These are phyloP conservation scores for Maudiozyma bulderi DNA, from an alignment of 805 yeast species.

Conservation along the genomic window DNA sequence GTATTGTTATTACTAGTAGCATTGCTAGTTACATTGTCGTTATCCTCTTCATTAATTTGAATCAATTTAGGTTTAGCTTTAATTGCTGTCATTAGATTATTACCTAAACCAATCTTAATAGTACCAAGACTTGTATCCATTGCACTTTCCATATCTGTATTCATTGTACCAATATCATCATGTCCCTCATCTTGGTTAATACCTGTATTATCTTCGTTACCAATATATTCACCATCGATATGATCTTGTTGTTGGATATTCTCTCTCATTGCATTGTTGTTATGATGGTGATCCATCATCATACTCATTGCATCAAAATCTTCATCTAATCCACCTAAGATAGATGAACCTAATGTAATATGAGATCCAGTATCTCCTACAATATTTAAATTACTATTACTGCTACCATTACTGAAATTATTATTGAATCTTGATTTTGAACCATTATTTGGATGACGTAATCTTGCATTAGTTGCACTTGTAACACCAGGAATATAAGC, in stretches of 20 bases:
- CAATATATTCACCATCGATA: neutral
- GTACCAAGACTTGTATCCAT: neutral
- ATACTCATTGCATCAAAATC: conserved; percentile 7
- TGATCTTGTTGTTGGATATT: neutral
- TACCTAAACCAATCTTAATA: neutral
- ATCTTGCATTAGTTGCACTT: conserved; percentile 3
- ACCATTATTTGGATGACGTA: neutral
- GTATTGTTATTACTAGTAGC: conserved; percentile 1
- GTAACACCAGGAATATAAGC: conserved; percentile 94
- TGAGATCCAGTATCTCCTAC: conserved; percentile 26
- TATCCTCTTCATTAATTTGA: conserved; percentile 16
- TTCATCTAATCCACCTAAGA: conserved; percentile 33
- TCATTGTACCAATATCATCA: conserved; percentile 5
- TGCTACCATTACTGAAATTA: neutral
- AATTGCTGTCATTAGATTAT: conserved; percentile 54
- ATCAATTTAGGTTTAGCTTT: conserved; percentile 47
- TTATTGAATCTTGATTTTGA: neutral
- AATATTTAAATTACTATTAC: conserved; percentile 4
- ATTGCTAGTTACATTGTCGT: conserved; percentile 1
- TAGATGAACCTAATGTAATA: conserved; percentile 35
- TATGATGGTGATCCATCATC: neutral
- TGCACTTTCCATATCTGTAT: neutral
- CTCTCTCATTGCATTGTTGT: neutral
- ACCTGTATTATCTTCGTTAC: neutral
- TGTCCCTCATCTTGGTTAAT: neutral